Base-by-base conservation (phyloP, 2,329 filamentous ascomycete species). In the Ophiostoma quercus region DNA sequence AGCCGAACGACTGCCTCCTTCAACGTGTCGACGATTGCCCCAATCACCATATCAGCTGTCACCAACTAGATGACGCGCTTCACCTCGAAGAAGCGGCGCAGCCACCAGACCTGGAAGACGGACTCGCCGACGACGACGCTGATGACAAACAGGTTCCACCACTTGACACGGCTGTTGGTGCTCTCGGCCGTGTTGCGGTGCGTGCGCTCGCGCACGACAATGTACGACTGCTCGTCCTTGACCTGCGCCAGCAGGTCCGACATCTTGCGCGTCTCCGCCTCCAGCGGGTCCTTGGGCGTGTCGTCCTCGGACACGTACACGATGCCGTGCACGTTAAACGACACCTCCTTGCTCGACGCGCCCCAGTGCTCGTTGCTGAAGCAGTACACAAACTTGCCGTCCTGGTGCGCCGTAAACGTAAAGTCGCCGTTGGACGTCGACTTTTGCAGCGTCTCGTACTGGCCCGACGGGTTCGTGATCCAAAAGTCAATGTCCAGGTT, bases 341-440 rank as follows among this genome's bases (percentile, higher is more conserved):
- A 96, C 69, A 99, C 94, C 80, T 99, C 95, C 83, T 99, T 99
- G 79, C 88, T 96, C 80, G 92, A 92, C 71, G 94, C 93, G 71
- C 92, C 92, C 93, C 94, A 99, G 80, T 95, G 90, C 84, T 98
- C 94, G 82, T 99, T 99, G 82, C 95, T 96, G 83, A 99, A 99
- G 88, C 95, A 99, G 88, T 99, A 99, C 71, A 87, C 84, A 83
- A 91, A 97, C 82, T 91, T 93, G 74, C 95, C 95, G 79, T 99
- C 94, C 77, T 88, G 82, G 75, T 85, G 84, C 68, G 95, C 94
- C 54, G 88, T 90, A 82, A 99, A 98, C 71, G 92, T 92, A 83
- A 96, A 92, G 81, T 98, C 94, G 78, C 95, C 95, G 76, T 91
- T 94, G 73, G 94, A 94, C 71, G 95, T 87, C 71, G 87, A 85